Evolutionary conservation across 305 asterid genomes (phyloP).

Genomic region (Fraxinus sp.): DNA sequence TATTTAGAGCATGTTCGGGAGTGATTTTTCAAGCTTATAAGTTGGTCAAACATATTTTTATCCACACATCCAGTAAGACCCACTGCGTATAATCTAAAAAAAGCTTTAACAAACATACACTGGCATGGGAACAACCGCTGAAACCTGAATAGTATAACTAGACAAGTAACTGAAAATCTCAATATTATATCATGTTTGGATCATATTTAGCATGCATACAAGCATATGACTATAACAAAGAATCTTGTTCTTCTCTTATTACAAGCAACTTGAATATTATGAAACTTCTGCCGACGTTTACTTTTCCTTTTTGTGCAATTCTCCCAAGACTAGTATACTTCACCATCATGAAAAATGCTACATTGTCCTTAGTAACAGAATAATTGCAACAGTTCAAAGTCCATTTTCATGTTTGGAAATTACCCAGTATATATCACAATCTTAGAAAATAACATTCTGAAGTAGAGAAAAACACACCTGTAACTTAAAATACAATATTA

Average conservation of each 20-base stretch:
- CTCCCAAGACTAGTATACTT: background rate
- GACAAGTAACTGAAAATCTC: background rate
- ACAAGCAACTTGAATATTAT: background rate
- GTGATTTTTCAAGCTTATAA: background rate
- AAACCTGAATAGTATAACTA: background rate
- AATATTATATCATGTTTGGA: background rate
- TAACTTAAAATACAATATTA: background rate
- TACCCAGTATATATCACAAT: background rate
- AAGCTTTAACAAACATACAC: background rate
- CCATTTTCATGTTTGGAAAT: background rate
- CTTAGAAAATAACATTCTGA: background rate
- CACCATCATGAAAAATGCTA: background rate
- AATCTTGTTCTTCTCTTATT: background rate
- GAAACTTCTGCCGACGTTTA: background rate
- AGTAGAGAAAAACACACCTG: constrained; percentile 1
- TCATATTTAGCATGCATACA: background rate
- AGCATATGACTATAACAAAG: background rate
- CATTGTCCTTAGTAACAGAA: background rate
- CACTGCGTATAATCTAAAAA: background rate
- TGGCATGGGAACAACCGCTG: background rate
- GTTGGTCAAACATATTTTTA: background rate
- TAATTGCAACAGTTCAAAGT: background rate
- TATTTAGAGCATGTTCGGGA: background rate
- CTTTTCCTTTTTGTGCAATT: background rate
- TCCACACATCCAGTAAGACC: background rate